Conservation (phyloP, 305 asterid genomes). For the Striga hermonthica region DNA sequence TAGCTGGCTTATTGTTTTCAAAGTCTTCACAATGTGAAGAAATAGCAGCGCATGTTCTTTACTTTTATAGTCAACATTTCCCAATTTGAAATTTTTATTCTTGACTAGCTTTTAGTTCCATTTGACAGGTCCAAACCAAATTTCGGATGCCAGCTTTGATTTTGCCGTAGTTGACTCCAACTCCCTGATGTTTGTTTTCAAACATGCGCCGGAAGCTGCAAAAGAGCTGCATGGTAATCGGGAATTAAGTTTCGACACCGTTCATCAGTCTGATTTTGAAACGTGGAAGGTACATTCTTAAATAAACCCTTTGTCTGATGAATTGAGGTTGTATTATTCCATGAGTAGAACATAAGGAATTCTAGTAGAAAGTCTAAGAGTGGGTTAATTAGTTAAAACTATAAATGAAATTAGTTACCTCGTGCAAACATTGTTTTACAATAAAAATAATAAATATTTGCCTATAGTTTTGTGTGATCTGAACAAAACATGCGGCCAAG, state of each 20-base stretch:
- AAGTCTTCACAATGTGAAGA: too few species aligned
- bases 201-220: slow-evolving; percentile 75
- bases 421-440: not conserved
- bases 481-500: not conserved
- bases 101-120: slow-evolving; percentile 27
- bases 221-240: slow-evolving; percentile 54
- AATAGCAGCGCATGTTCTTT: too few species aligned
- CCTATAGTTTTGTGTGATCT: not conserved
- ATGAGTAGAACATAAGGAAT: not conserved
- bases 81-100: not conserved
- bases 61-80: too few species aligned
- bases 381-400: not conserved
- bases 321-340: slow-evolving; percentile 1
- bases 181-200: slow-evolving; percentile 78
- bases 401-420: not conserved
- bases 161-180: slow-evolving; percentile 90
- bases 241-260: slow-evolving; percentile 51
- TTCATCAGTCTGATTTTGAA: slow-evolving; percentile 47
- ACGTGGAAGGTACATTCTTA: slow-evolving; percentile 69
- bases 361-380: not conserved
- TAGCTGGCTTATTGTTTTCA: too few species aligned
- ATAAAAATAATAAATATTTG: not conserved
- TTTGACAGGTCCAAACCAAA: slow-evolving; percentile 59
- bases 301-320: slow-evolving; percentile 6
- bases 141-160: slow-evolving; percentile 66